phyloP scores from a whole-genome alignment of 2,329 filamentous ascomycete species.

The Diplodia scrobiculata region DNA sequence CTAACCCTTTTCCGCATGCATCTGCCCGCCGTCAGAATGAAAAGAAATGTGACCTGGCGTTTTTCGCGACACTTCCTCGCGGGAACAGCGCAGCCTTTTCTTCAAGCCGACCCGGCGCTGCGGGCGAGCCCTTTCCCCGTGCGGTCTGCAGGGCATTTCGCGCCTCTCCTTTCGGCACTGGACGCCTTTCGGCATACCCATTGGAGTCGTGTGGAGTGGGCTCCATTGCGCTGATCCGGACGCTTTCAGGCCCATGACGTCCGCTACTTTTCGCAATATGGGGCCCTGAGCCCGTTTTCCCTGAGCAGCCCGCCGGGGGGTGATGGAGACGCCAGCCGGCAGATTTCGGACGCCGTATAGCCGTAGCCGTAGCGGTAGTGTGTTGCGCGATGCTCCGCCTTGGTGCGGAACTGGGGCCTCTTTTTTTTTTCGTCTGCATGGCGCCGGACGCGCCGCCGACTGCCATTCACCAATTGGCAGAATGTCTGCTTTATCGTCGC shows the following conservation, averaged over 20 bases:
- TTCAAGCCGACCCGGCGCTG: conserved; percentile 3
- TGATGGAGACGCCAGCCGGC: neutral
- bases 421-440: conserved; percentile 7
- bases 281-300: conserved; percentile 4
- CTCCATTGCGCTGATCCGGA: conserved; percentile 7
- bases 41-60: conserved; percentile 14
- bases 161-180: conserved; percentile 8
- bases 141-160: conserved; percentile 13
- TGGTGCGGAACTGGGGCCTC: neutral
- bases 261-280: neutral
- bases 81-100: neutral
- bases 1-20: conserved; percentile 3
- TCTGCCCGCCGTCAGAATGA: neutral
- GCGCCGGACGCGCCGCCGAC: conserved; percentile 14
- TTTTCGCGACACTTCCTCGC: neutral
- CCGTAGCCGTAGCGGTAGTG: conserved; percentile 13
- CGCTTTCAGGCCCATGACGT: conserved; percentile 18
- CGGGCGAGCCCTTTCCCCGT: conserved; percentile 16
- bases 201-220: conserved; percentile 18
- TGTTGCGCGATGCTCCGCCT: conserved; percentile 14
- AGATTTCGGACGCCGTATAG: conserved; percentile 18
- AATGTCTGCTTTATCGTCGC: conserved; percentile 8
- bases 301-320: neutral
- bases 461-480: conserved; percentile 23
- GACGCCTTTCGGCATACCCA: conserved; percentile 8